A percentile compares a stretch with the other conserved stretches of the same genome.
These are phyloP conservation scores for Cordia subcordata DNA, from an alignment of 257 asterid species.

Conservation along the genomic window DNA sequence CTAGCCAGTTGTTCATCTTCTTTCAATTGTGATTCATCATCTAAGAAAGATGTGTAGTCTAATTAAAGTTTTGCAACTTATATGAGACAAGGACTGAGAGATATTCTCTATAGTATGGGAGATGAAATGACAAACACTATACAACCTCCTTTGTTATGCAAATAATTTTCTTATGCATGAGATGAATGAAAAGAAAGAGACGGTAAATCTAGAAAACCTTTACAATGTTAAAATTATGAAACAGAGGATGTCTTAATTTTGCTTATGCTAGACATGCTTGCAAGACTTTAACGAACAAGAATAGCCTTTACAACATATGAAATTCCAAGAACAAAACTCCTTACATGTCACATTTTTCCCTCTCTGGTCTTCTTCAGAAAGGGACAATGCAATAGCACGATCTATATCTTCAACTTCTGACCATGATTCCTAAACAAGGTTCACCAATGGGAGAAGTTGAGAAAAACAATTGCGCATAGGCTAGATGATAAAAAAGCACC, in stretches of 20 bases:
- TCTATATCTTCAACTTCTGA: conserved; percentile 72
- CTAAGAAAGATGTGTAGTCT: conserved; percentile 28
- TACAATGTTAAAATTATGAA: background rate
- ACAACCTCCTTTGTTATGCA: too few species aligned
- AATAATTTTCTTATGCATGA: too few species aligned
- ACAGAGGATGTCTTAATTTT: background rate
- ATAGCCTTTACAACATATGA: background rate
- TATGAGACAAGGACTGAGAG: background rate
- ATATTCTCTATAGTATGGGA: background rate
- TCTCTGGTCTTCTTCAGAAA: conserved; percentile 65
- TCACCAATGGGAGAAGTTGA: background rate
- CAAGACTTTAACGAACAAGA: too few species aligned
- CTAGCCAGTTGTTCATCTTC: conserved; percentile 78
- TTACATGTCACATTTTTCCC: conserved; percentile 48
- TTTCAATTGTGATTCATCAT: conserved; percentile 48
- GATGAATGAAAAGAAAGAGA: too few species aligned
- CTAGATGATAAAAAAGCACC: background rate
- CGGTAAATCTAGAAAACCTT: too few species aligned
- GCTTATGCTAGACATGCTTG: background rate
- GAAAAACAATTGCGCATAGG: background rate
- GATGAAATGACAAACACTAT: too few species aligned
- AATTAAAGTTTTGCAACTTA: background rate
- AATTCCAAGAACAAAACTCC: conserved; percentile 10
- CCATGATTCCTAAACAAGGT: conserved; percentile 41
- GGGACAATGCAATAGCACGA: conserved; percentile 80